These are phyloP conservation scores for Coniella vitis DNA, from an alignment of 2,329 filamentous ascomycete species.

Conservation along the genomic window DNA sequence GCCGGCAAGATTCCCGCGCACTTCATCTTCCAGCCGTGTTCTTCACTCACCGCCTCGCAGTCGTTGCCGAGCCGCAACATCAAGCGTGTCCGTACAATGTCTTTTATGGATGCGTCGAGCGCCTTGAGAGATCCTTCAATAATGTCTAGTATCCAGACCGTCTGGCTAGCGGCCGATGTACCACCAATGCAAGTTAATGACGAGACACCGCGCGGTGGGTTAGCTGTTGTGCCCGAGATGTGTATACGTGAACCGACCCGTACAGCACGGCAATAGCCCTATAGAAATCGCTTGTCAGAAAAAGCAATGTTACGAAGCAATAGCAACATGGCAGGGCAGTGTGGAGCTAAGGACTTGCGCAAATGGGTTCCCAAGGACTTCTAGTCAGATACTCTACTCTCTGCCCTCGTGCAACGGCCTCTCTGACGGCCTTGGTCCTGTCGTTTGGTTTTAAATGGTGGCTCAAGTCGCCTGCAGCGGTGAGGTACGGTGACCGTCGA, in stretches of 20 bases:
- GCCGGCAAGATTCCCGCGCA: slow-evolving; percentile 17
- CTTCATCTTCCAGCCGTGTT: slow-evolving; percentile 24
- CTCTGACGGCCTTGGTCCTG: slow-evolving; percentile 3
- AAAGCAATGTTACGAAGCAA: background rate
- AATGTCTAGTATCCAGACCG: slow-evolving; percentile 24
- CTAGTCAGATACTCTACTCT: slow-evolving; percentile 24
- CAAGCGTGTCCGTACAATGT: slow-evolving; percentile 24
- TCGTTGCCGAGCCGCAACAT: slow-evolving; percentile 21
- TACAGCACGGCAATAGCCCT: slow-evolving; percentile 26
- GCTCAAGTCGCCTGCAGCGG: slow-evolving; percentile 25
- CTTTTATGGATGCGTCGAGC: slow-evolving; percentile 21
- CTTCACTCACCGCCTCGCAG: slow-evolving; percentile 22
- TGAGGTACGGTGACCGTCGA: slow-evolving; percentile 23
- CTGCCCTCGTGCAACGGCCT: slow-evolving; percentile 19
- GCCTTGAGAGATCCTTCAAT: slow-evolving; percentile 21
- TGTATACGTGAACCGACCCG: slow-evolving; percentile 21
- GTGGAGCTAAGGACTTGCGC: slow-evolving; percentile 14
- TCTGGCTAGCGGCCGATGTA: slow-evolving; percentile 21
- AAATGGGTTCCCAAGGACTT: slow-evolving; percentile 26
- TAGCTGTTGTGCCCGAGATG: slow-evolving; percentile 28
- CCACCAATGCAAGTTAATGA: slow-evolving; percentile 19
- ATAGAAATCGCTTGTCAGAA: slow-evolving; percentile 21
- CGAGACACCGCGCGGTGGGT: slow-evolving; percentile 14
- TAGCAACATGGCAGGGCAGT: background rate
- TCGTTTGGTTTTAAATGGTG: slow-evolving; percentile 21